Evolutionary conservation across 2,329 filamentous ascomycete species (phyloP).

Genomic region (Zymoseptoria crescenta): DNA sequence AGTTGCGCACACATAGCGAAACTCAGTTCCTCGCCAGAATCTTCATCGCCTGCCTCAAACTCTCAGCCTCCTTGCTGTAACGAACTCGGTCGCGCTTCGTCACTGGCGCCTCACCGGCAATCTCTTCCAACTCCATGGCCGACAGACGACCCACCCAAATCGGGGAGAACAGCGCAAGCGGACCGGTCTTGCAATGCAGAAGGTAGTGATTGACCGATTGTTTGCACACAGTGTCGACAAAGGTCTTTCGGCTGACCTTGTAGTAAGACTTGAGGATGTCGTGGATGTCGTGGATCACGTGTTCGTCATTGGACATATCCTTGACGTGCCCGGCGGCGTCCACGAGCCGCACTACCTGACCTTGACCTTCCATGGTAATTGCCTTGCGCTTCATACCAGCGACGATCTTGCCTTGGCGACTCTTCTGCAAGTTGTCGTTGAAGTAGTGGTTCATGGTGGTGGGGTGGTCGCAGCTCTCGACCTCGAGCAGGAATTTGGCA

Average conservation of each 20-base stretch:
- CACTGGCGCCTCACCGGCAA: constrained; percentile 51
- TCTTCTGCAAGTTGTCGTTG: constrained; percentile 37
- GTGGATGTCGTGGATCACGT: constrained; percentile 47
- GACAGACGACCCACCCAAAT: constrained; percentile 45
- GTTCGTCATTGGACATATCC: constrained; percentile 32
- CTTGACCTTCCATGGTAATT: background rate
- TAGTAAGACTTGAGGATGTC: constrained; percentile 55
- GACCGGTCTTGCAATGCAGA: constrained; percentile 42
- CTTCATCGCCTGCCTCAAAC: constrained; percentile 12
- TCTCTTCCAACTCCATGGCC: constrained; percentile 44
- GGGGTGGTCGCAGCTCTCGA: constrained; percentile 43
- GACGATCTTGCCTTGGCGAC: constrained; percentile 13
- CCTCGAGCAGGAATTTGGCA: constrained; percentile 43
- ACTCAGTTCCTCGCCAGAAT: constrained; percentile 8
- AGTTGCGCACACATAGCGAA: too few relatives aligned
- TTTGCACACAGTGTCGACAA: constrained; percentile 55
- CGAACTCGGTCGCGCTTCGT: constrained; percentile 36
- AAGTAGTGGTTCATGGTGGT: constrained; percentile 50
- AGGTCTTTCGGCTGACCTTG: constrained; percentile 51
- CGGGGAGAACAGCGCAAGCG: constrained; percentile 47
- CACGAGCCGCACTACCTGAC: constrained; percentile 16
- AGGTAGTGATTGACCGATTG: constrained; percentile 52
- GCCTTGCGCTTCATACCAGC: constrained; percentile 7
- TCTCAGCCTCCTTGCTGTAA: constrained; percentile 41
- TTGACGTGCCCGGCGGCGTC: constrained; percentile 12